phyloP scores from a whole-genome alignment of 371 early-diverging fungal species.

The Saksenaea vasiformis region DNA sequence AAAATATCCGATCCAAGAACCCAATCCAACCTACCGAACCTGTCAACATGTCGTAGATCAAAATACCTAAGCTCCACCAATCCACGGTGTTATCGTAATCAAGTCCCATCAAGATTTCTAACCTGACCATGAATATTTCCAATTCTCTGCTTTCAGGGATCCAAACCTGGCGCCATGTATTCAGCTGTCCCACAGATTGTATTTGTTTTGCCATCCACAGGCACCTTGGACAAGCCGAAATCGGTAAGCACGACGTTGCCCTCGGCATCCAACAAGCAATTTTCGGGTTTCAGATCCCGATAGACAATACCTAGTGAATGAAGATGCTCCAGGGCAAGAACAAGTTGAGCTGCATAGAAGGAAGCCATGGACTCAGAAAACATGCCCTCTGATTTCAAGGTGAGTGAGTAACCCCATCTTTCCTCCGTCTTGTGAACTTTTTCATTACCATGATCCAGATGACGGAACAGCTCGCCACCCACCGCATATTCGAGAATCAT shows the following conservation, averaged over 20 bases:
- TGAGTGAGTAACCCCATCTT: background rate
- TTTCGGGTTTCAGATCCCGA: constrained; percentile 89
- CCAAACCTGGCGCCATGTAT: constrained; percentile 65
- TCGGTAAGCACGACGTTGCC: constrained; percentile 90
- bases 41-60: constrained; percentile 89
- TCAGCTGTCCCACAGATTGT: constrained; percentile 94
- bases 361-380: constrained; percentile 77
- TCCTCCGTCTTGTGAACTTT: background rate
- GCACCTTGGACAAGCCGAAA: constrained; percentile 89
- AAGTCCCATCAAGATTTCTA: constrained; percentile 79
- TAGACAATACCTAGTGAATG: constrained; percentile 88
- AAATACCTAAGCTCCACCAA: constrained; percentile 94
- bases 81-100: constrained; percentile 89
- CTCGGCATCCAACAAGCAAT: constrained; percentile 76
- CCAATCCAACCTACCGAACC: constrained; percentile 56
- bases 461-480: constrained; percentile 98
- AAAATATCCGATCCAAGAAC: background rate
- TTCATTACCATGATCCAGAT: constrained; percentile 60
- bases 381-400: constrained; percentile 63
- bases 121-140: constrained; percentile 35
- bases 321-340: constrained; percentile 85
- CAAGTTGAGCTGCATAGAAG: constrained; percentile 85
- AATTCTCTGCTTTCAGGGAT: background rate
- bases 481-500: constrained; percentile 96
- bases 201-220: constrained; percentile 69